These are phyloP conservation scores for Myxozyma monticola DNA, from an alignment of 805 yeast genomes.

Conservation along the genomic window DNA sequence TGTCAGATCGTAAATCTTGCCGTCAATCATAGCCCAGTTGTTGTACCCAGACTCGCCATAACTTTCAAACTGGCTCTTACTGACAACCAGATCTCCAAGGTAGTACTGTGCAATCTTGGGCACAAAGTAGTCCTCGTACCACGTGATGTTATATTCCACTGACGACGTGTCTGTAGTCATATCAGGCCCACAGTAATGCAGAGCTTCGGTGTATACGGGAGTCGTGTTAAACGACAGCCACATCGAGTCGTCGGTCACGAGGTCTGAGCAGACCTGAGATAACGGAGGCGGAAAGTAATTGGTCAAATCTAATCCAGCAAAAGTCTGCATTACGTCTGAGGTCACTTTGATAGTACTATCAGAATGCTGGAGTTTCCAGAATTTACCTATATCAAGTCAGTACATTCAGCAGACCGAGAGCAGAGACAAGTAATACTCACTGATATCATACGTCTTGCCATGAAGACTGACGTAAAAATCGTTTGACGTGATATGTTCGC, in stretches of 20 bases:
- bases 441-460: slow-evolving; percentile 45
- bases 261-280: slow-evolving; percentile 42
- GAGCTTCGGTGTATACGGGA: slow-evolving; percentile 33
- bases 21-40: slow-evolving; percentile 39
- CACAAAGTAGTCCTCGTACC: slow-evolving; percentile 41
- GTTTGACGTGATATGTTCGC: slow-evolving; percentile 40
- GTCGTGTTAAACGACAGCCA: slow-evolving; percentile 39
- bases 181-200: slow-evolving; percentile 40
- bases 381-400: slow-evolving; percentile 27
- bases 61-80: slow-evolving; percentile 32
- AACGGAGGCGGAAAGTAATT: slow-evolving; percentile 46
- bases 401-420: too few species aligned
- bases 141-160: slow-evolving; percentile 39
- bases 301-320: slow-evolving; percentile 44
- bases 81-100: slow-evolving; percentile 43
- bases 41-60: slow-evolving; percentile 33
- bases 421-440: slow-evolving; percentile 33
- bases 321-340: slow-evolving; percentile 38
- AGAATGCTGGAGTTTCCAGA: slow-evolving; percentile 44
- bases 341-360: slow-evolving; percentile 42
- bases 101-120: slow-evolving; percentile 40
- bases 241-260: slow-evolving; percentile 39
- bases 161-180: slow-evolving; percentile 36
- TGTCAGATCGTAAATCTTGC: slow-evolving; percentile 42
- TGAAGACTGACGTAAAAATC: slow-evolving; percentile 44